Evolutionary conservation across 106 monocot genomes (phyloP), one percentile per base, ranked within the genome.

Genomic region (Acorus gramineus): DNA sequence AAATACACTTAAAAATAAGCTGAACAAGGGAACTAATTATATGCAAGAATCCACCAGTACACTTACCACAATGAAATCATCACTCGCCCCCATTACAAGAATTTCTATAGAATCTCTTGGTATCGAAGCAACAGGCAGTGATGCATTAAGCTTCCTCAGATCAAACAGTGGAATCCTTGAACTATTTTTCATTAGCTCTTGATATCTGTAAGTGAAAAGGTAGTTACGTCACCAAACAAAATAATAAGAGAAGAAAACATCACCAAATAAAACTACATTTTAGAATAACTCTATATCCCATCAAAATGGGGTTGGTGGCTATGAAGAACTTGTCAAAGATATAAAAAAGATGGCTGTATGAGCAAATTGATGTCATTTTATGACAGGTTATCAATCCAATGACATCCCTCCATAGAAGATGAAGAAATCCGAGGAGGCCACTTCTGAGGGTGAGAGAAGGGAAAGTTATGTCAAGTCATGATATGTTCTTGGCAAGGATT

Each of bases 41-140:
- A 59, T 11, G 53, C 10, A 44, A 66, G 51, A 42, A 44, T 9
- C 11, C 9, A 47, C 55, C 6, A 11, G 55, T 53, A 4, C 43
- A 82, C 87, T 84, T 59, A 92, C 92, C 59, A 92, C 92, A 48
- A 92, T 92, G 69, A 87, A 92, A 62, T 92, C 92, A 68, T 82
- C 62, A 60, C 61, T 85, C 49, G 92, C 79, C 66, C 92, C 92
- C n/a, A 92, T 65, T 55, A 87, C 75, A 49, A 87, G 81, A 56
- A 92, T 5, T 11, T 82, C 14, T 14, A 77, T 9, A 14, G 70
- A 73, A 65, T 56, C 62, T 14, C 67, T 75, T 55, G 71, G 76
- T 43, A 84, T 68, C 50, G 86, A 75, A 42, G 84, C 49, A 50
- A 92, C 81, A 46, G 92, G 87, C 60, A 92, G 70, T 3, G 87